A percentile compares a stretch with the other conserved stretches of the same genome.
Conservation (phyloP, 805 yeast species). For the Saccharomycopsis selenospora region DNA sequence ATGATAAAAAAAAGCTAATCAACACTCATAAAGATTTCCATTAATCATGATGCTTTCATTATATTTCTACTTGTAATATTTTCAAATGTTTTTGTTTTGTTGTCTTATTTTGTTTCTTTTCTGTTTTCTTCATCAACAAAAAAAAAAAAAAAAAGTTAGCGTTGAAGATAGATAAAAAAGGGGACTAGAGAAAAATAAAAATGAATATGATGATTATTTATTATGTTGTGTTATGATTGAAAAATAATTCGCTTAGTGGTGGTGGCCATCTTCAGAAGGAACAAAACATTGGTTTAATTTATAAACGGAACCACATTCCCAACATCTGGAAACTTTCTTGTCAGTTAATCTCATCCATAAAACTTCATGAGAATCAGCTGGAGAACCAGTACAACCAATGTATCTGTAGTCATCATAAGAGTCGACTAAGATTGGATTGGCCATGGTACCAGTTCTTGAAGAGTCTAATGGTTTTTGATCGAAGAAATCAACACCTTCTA, state of each 20-base stretch:
- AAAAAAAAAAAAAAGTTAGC: background rate
- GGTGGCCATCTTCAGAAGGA: conserved; percentile 56
- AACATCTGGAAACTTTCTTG: conserved; percentile 84
- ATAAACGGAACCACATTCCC: conserved; percentile 98
- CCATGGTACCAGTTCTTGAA: conserved; percentile 84
- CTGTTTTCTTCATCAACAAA: too few relatives aligned
- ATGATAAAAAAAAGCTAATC: too few relatives aligned
- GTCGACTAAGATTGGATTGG: conserved; percentile 83
- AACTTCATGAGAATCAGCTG: conserved; percentile 84
- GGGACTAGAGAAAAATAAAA: too few relatives aligned
- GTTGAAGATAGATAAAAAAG: background rate
- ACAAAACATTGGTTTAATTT: conserved; percentile 83
- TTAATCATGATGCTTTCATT: background rate
- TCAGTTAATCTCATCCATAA: conserved; percentile 89
- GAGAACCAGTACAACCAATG: conserved; percentile 96
- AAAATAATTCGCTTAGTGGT: conserved; percentile 21
- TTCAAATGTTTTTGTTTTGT: background rate
- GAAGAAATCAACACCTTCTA: conserved; percentile 91
- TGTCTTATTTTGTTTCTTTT: background rate
- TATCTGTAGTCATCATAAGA: conserved; percentile 89
- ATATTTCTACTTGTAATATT: background rate
- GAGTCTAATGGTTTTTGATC: conserved; percentile 84
- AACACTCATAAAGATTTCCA: too few relatives aligned
- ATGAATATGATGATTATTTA: too few relatives aligned
- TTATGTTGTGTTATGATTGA: too few relatives aligned